A percentile compares a stretch with the other conserved stretches of the same genome.
Conservation (phyloP, 2,329 filamentous ascomycete species). For the Cladosporium velox region DNA sequence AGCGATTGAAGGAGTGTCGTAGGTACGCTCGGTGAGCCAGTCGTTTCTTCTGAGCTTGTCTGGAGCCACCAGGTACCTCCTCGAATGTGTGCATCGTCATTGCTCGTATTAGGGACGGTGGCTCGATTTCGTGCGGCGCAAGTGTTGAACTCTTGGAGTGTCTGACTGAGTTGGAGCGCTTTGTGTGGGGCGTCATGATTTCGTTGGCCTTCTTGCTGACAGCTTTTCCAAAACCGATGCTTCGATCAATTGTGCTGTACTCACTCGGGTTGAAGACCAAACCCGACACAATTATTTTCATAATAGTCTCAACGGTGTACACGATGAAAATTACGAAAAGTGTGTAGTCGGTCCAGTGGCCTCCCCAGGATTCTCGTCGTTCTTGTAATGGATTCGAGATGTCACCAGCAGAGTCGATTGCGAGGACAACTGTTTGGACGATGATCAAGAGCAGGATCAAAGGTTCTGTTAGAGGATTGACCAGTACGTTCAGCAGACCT, state of each 20-base stretch:
- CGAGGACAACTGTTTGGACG: conserved; percentile 82
- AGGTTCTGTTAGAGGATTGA: conserved; percentile 84
- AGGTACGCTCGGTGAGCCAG: conserved; percentile 90
- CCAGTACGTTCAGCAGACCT: conserved; percentile 77
- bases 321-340: conserved; percentile 82
- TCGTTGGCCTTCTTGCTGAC: conserved; percentile 74
- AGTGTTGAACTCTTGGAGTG: conserved; percentile 39
- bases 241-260: conserved; percentile 86
- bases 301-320: conserved; percentile 82
- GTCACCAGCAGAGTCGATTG: conserved; percentile 69
- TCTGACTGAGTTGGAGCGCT: conserved; percentile 59
- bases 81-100: conserved; percentile 43
- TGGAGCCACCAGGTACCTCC: conserved; percentile 59
- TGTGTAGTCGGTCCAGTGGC: conserved; percentile 71
- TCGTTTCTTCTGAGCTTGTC: conserved; percentile 79
- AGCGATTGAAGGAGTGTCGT: conserved; percentile 90
- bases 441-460: conserved; percentile 84
- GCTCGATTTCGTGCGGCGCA: conserved; percentile 34
- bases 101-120: conserved; percentile 36
- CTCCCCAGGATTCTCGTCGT: conserved; percentile 63
- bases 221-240: conserved; percentile 71
- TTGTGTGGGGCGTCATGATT: conserved; percentile 79
- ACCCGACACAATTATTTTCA: conserved; percentile 88
- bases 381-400: conserved; percentile 60
- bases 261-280: conserved; percentile 87